Evolutionary conservation across 1,284 basidiomycete genomes (phyloP).

Genomic region (Ganoderma lucidum): DNA sequence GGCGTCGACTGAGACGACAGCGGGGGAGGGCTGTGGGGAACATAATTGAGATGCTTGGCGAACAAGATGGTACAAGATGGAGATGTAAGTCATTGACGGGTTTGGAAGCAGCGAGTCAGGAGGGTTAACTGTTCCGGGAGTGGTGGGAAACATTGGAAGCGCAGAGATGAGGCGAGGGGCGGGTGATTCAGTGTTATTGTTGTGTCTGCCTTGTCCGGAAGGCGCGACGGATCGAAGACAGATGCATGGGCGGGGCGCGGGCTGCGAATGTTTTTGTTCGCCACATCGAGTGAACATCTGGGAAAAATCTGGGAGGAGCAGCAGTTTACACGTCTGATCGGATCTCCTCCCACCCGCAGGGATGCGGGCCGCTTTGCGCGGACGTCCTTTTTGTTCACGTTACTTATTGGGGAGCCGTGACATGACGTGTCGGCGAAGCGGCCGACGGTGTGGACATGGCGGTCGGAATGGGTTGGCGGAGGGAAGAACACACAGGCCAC

Average conservation of each 20-base stretch:
- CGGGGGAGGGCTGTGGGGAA: neutral
- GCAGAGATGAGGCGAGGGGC: neutral
- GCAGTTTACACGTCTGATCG: conserved; percentile 22
- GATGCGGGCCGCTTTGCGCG: conserved; percentile 24
- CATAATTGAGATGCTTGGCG: conserved; percentile 11
- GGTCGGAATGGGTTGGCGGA: neutral
- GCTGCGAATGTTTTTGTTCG: conserved; percentile 19
- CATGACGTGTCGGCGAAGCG: neutral
- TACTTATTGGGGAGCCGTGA: conserved; percentile 1
- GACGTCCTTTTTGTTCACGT: conserved; percentile 28
- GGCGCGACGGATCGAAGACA: conserved; percentile 12
- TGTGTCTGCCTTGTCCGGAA: neutral
- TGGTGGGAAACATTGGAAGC: neutral
- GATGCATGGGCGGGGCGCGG: conserved; percentile 4
- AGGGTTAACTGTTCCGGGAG: conserved; percentile 4
- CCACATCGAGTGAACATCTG: conserved; percentile 3
- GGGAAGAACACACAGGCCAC: neutral
- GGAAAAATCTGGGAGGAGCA: neutral
- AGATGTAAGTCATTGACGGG: conserved; percentile 1
- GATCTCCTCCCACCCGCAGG: conserved; percentile 29
- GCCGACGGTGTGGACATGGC: neutral
- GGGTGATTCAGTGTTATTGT: conserved; percentile 5
- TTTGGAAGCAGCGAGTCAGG: conserved; percentile 5
- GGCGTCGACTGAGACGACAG: neutral
- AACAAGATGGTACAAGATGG: neutral